Evolutionary conservation across 768 basidiomycete species (phyloP), one percentile per base, ranked within the genome.

Genomic region (Podaxis rugospora): DNA sequence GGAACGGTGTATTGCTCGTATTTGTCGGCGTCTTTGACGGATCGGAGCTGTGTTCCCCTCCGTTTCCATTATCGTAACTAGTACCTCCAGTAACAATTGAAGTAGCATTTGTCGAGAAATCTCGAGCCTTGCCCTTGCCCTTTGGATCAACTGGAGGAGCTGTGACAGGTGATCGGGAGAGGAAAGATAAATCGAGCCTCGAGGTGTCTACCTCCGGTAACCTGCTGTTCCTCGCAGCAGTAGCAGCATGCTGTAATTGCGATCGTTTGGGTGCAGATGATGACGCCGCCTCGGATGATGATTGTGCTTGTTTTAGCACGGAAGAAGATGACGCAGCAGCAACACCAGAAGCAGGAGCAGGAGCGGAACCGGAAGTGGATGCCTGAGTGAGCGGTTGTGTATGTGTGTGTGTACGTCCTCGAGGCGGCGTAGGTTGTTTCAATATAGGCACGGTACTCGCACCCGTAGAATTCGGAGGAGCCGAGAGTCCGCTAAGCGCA

Each of bases 161-260:
- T 21, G 57, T 49, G 36, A 50, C 36, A 11, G 52, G 35, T 36
- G 36, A 37, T 54, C 52, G 37, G 52, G 52, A 39, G 16, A 49
- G 4, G 10, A 76, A 72, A 16, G 73, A 73, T 9, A 77, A 61
- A 57, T 75, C 72, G 13, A 79, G 61, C 51, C 65, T 64, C 18
- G 72, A 68, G 21, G 66, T 71, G 16, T 76, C 74, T 32, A 73
- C 68, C 51, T 55, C 67, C 62, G 69, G 71, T 54, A 71, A 61
- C 27, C 39, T 32, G 6, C 35, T 9, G 25, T 23, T 27, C 42
- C 35, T 42, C 10, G 32, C 32, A 36, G 52, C 52, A 37, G 52
- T n/a, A 39, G 21, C 14, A 44, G 39, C 36, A 40, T 47, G 42
- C 7, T 28, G 39, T 52, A 36, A 51, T 14, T 6, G 49, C 23